phyloP scores from a whole-genome alignment of 805 yeast genomes.

The Kodamaea restingae region DNA sequence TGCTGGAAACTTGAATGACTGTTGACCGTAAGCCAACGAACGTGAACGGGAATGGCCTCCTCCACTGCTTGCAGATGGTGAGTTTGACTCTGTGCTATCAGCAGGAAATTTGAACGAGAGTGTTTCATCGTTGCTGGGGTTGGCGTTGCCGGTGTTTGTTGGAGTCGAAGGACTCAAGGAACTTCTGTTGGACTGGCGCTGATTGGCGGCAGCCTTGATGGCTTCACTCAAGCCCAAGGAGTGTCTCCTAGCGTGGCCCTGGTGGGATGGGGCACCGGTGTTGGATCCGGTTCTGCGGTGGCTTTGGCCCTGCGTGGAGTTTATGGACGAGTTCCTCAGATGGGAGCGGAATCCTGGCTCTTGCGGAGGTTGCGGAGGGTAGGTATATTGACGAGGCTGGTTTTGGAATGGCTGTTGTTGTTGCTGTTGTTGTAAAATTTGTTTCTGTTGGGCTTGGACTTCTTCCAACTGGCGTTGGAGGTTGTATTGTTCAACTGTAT shows the following conservation, averaged over 20 bases:
- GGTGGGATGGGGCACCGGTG: conserved; percentile 25
- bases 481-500: conserved; percentile 66
- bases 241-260: conserved; percentile 86
- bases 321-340: conserved; percentile 25
- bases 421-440: conserved; percentile 60
- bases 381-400: conserved; percentile 19
- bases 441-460: conserved; percentile 91
- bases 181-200: conserved; percentile 46
- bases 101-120: conserved; percentile 57
- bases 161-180: conserved; percentile 29
- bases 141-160: conserved; percentile 14
- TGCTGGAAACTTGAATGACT: conserved; percentile 58
- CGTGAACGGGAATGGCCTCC: conserved; percentile 32
- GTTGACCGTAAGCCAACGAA: conserved; percentile 44
- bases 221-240: conserved; percentile 91
- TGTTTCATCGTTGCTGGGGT: conserved; percentile 10
- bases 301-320: conserved; percentile 13
- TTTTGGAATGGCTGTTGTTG: conserved; percentile 20
- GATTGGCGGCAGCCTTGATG: conserved; percentile 92
- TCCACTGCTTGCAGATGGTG: conserved; percentile 10
- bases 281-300: conserved; percentile 37
- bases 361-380: conserved; percentile 20
- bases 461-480: conserved; percentile 89
- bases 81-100: conserved; percentile 15
- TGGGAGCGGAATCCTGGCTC: conserved; percentile 22